Conservation (phyloP, 345 rosid species). For the Luvunga scandens region DNA sequence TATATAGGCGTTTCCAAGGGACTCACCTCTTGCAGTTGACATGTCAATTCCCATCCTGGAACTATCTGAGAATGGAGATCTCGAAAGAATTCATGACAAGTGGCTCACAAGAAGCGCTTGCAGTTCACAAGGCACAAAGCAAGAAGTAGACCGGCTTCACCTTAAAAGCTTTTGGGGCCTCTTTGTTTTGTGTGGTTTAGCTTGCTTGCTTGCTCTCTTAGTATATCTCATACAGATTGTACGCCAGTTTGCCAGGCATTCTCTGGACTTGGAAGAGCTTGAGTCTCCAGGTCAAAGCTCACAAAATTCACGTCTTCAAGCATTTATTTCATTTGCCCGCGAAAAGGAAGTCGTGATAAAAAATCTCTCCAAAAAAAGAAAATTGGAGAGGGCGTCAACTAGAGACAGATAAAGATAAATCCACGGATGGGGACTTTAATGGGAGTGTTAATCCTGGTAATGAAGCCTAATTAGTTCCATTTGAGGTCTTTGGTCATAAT, state of each 20-base stretch:
- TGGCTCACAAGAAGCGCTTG: constrained; percentile 17
- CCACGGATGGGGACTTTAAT: background rate
- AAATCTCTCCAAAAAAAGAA: constrained; percentile 3
- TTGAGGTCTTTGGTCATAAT: background rate
- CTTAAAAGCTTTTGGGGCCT: constrained; percentile 25
- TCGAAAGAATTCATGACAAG: constrained; percentile 19
- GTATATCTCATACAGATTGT: background rate
- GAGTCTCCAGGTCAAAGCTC: constrained; percentile 3
- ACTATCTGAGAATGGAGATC: constrained; percentile 26
- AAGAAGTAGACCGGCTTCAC: constrained; percentile 2
- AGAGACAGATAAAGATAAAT: background rate
- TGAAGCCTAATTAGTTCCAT: background rate
- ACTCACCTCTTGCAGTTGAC: constrained; percentile 22
- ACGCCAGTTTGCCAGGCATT: background rate
- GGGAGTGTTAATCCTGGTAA: background rate
- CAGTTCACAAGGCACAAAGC: background rate
- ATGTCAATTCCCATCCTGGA: constrained; percentile 20
- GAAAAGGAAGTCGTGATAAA: constrained; percentile 10
- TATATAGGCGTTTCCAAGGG: constrained; percentile 21
- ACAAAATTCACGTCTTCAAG: background rate
- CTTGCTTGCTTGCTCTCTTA: constrained; percentile 10
- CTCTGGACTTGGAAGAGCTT: background rate
- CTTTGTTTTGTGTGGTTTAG: constrained; percentile 1
- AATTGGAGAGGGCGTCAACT: background rate
- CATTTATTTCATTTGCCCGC: constrained; percentile 15